These are phyloP conservation scores for Leccinum longicurvipes DNA, from an alignment of 768 basidiomycete species.

Conservation along the genomic window DNA sequence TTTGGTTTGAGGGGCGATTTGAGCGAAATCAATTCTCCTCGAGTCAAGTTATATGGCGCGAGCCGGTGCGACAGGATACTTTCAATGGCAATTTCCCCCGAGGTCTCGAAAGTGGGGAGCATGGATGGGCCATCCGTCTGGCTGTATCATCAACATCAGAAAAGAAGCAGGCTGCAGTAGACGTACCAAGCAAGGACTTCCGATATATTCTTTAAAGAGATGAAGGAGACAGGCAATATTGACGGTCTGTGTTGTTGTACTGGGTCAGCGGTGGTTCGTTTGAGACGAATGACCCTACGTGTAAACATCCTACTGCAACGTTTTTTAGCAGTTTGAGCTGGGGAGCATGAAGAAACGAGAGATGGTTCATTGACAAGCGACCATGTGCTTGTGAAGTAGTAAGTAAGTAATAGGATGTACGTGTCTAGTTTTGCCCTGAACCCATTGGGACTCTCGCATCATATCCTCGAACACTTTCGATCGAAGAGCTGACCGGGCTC, in stretches of 20 bases:
- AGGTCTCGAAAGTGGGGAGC: conserved; percentile 66
- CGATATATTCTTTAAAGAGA: conserved; percentile 61
- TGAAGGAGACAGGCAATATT: conserved; percentile 60
- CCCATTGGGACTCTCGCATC: background rate
- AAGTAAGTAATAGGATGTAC: background rate
- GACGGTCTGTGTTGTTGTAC: conserved; percentile 39
- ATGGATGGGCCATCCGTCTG: conserved; percentile 77
- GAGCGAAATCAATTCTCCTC: conserved; percentile 77
- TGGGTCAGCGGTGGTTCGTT: background rate
- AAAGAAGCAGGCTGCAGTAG: background rate
- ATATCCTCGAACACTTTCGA: background rate
- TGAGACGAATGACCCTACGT: conserved; percentile 18
- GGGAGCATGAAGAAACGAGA: conserved; percentile 13
- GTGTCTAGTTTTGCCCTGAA: background rate
- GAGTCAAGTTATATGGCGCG: conserved; percentile 46
- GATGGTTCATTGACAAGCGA: conserved; percentile 11
- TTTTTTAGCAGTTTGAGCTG: conserved; percentile 18
- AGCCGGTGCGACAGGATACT: conserved; percentile 53
- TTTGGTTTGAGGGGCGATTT: conserved; percentile 67
- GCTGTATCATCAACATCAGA: background rate
- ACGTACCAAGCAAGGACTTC: conserved; percentile 50
- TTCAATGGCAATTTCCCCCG: conserved; percentile 64
- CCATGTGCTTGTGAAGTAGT: background rate
- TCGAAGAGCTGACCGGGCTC: too few relatives aligned
- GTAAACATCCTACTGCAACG: conserved; percentile 25